phyloP scores from a whole-genome alignment of 2,329 filamentous ascomycete species.

The Ilyonectria sp. region DNA sequence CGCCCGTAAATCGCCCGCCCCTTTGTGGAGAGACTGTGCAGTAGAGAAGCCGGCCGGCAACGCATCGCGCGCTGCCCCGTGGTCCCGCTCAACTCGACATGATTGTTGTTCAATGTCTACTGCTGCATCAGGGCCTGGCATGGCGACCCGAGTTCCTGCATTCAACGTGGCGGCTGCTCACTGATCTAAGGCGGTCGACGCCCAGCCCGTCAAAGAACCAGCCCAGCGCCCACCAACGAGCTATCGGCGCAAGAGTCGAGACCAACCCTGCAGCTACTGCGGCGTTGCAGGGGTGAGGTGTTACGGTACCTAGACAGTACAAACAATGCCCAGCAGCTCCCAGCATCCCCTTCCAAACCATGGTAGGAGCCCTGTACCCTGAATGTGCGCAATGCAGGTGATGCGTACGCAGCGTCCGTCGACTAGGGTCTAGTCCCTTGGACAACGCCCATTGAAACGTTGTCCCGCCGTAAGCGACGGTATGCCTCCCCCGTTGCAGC shows the following conservation, averaged over 20 bases:
- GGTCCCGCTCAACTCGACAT: conserved; percentile 32
- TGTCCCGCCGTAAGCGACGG: conserved; percentile 48
- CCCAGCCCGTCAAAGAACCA: conserved; percentile 31
- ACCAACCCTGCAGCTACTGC: conserved; percentile 31
- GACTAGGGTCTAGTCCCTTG: conserved; percentile 23
- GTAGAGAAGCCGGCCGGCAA: conserved; percentile 17
- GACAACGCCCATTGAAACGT: conserved; percentile 35
- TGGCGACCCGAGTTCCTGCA: conserved; percentile 46
- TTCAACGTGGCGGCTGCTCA: conserved; percentile 49
- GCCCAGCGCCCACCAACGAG: conserved; percentile 34
- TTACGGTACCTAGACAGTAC: conserved; percentile 10
- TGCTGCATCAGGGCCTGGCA: conserved; percentile 35
- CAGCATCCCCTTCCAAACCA: conserved; percentile 2
- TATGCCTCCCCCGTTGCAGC: conserved; percentile 28
- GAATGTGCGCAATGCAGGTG: conserved; percentile 29
- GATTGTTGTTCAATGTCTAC: conserved; percentile 33
- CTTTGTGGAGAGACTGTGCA: conserved; percentile 12
- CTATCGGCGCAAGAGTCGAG: conserved; percentile 35
- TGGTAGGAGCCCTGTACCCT: conserved; percentile 24
- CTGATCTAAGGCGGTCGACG: conserved; percentile 37
- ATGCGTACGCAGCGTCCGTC: conserved; percentile 26
- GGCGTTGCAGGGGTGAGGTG: conserved; percentile 12
- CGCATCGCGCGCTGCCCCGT: conserved; percentile 35
- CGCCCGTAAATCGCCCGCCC: conserved; percentile 5
- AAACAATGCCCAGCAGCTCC: not conserved